Conservation (phyloP, 23 red algal genomes). For the Pyropia yezoensis region DNA sequence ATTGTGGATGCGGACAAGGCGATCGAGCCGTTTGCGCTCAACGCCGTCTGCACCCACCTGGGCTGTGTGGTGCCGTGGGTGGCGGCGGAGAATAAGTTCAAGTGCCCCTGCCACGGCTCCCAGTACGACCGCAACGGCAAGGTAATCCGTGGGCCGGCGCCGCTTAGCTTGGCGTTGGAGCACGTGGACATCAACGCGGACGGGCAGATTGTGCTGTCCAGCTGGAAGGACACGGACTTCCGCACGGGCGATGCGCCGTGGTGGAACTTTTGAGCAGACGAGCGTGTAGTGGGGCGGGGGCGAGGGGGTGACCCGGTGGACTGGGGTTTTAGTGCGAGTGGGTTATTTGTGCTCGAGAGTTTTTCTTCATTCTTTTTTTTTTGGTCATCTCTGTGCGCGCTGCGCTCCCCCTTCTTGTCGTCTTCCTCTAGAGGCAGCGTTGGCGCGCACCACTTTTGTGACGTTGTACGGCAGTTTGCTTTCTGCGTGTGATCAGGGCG, state of each 20-base stretch:
- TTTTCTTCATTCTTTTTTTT: no score
- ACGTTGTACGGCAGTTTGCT: no score
- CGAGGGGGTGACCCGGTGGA: no score
- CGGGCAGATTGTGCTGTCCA: constrained; percentile 67
- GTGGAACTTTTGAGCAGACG: constrained; percentile 73
- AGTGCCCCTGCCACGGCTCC: constrained; percentile 94
- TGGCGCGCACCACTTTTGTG: no score
- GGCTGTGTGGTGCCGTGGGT: constrained; percentile 98
- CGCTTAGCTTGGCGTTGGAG: constrained; percentile 77
- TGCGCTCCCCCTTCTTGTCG: no score
- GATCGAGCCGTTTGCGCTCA: constrained; percentile 69
- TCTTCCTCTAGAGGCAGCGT: no score
- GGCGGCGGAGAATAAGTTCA: constrained; percentile 93
- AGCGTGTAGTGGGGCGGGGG: no score
- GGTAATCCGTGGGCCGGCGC: constrained; percentile 95
- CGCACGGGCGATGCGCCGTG: constrained; percentile 78
- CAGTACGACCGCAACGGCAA: constrained; percentile 86
- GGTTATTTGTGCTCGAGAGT: no score
- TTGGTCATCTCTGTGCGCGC: no score
- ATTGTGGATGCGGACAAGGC: constrained; percentile 69
- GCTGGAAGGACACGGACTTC: constrained; percentile 98
- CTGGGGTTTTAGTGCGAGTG: no score
- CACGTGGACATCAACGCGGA: constrained; percentile 55
- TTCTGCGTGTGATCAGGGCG: no score
- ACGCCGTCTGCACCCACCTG: constrained; percentile 96